These are phyloP conservation scores for Osmanthus fragrans DNA, from an alignment of 257 asterid species.

Conservation along the genomic window DNA sequence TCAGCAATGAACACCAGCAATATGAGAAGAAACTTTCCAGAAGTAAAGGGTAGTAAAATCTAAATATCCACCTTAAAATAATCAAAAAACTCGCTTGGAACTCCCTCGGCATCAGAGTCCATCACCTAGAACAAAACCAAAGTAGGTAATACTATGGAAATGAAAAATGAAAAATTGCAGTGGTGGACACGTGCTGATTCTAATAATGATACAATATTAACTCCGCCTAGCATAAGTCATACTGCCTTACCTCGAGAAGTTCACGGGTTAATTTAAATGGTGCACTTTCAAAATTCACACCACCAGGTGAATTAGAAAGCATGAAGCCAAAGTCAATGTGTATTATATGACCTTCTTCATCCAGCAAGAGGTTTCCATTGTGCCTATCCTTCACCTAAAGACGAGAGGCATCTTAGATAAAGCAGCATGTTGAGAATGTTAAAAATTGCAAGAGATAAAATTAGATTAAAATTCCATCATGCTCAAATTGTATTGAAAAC, in stretches of 20 bases:
- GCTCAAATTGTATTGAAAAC: slow-evolving; percentile 1
- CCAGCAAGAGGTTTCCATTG: slow-evolving; percentile 95
- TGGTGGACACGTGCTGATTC: not conserved
- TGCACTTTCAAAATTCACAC: slow-evolving; percentile 99
- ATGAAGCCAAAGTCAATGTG: slow-evolving; percentile 99
- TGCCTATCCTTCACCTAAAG: slow-evolving; percentile 92
- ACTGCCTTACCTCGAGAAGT: slow-evolving; percentile 80
- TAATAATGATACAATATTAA: slow-evolving; percentile 13
- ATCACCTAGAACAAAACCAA: slow-evolving; percentile 65
- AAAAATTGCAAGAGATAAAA: slow-evolving; percentile 7
- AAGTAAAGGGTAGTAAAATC: not conserved
- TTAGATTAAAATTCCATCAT: not conserved
- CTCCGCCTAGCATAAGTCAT: not conserved
- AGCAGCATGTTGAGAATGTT: slow-evolving; percentile 16
- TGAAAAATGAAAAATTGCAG: not conserved
- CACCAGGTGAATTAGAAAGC: slow-evolving; percentile 99
- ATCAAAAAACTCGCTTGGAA: slow-evolving; percentile 98
- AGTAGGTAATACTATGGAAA: not conserved
- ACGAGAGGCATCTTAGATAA: slow-evolving; percentile 1
- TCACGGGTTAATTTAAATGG: slow-evolving; percentile 98
- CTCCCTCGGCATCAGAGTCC: slow-evolving; percentile 99
- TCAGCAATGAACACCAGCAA: not conserved
- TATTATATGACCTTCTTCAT: slow-evolving; percentile 99
- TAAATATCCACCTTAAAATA: slow-evolving; percentile 71
- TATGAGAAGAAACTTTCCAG: not conserved